phyloP scores from a whole-genome alignment of 1,284 basidiomycete species.

The Pseudozyma thailandica region DNA sequence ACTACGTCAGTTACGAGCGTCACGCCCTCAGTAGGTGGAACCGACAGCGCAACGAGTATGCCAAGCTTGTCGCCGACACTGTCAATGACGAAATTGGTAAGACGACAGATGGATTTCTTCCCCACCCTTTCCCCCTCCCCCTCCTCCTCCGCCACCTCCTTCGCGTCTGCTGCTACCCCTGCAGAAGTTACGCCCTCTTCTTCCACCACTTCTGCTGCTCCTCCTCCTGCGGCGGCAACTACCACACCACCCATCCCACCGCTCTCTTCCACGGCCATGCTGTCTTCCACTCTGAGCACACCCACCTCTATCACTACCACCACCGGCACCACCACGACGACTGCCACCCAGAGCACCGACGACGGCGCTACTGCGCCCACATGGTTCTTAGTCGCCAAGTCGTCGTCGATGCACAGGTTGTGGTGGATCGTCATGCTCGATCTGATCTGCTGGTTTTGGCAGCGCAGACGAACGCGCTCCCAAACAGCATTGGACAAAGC shows the following conservation, averaged over 20 bases:
- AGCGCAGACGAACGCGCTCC: constrained; percentile 22
- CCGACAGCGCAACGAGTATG: neutral
- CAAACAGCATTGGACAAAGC: constrained; percentile 18
- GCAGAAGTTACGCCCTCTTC: neutral
- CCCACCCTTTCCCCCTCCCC: constrained; percentile 2
- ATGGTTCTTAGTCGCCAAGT: neutral
- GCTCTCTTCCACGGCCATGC: no score
- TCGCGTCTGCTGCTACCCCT: neutral
- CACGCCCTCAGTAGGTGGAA: no score
- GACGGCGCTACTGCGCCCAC: no score
- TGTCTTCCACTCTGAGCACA: no score
- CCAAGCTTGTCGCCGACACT: neutral
- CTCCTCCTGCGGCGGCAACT: neutral
- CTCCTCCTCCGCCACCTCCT: neutral
- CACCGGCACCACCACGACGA: neutral
- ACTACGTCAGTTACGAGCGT: no score
- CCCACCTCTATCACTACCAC: neutral
- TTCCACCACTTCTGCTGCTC: neutral
- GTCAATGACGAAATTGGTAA: constrained; percentile 16
- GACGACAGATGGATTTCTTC: constrained; percentile 20
- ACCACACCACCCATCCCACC: neutral
- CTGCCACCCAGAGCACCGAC: neutral
- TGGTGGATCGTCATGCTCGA: constrained; percentile 41
- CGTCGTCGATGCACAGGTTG: constrained; percentile 13
- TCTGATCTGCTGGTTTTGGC: constrained; percentile 14